Base-by-base conservation (phyloP, 345 rosid species). In the Diplotaxis tenuifolia region DNA sequence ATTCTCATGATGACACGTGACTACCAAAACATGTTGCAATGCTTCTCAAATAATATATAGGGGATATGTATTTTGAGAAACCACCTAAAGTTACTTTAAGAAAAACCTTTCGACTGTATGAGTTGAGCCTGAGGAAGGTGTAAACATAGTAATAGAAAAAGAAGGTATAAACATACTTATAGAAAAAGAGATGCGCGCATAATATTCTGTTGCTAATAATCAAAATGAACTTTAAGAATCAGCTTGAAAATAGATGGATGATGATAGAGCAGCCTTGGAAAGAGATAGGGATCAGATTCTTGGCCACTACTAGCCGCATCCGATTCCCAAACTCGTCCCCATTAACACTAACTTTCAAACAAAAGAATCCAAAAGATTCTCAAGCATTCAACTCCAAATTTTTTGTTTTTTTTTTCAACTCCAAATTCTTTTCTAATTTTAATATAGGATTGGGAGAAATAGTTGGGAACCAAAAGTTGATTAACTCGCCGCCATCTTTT, bases 151-250 rank as follows among this genome's bases (percentile, higher is more conserved):
- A 70, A 28, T 54, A 11, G 59, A 21, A 28, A 54, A 21, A 22
- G 59, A 3, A 36, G 50, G 68, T 32, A 69, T 65, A 65, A 32
- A 45, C 40, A 52, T 9, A 52, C 29, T n/a, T 58, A 28, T 54
- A 11, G 59, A 21, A 32, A 53, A 22, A 20, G 68, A 50, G 28
- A 61, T 67, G 29, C 72, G 49, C 58, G 52, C 67, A 74, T 34
- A 19, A 47, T 23, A 23, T 58, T 74, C 12, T 12, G 20, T 32
- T 32, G 22, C 61, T 38, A 36, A 75, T 52, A 52, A 75, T 68
- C 63, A 61, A 68, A 52, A 23, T 36, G n/a, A 75, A n/a, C 64
- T 75, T 75, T 68, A 75, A 75, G 78, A 68, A 75, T 75, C 79
- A 54, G n/a, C 25, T 75, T 69, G 64, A 28, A 68, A 68, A 62